These are phyloP conservation scores for Zygosaccharomyces bailii DNA, from an alignment of 805 yeast species.

Conservation along the genomic window DNA sequence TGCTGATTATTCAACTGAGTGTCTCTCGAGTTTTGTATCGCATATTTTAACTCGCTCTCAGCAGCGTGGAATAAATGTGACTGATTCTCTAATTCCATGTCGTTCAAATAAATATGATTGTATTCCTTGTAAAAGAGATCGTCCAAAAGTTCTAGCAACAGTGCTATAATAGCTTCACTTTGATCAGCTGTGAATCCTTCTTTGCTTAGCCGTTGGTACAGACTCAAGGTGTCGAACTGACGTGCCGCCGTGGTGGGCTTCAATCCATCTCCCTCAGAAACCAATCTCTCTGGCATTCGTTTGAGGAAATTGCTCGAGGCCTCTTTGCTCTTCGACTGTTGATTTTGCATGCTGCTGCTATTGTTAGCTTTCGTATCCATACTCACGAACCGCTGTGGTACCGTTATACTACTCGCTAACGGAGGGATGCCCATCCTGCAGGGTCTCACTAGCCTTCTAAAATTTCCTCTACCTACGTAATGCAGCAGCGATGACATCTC, in stretches of 20 bases:
- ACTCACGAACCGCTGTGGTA: slow-evolving; percentile 1
- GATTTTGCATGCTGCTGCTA: not conserved
- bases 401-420: not conserved
- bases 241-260: slow-evolving; percentile 32
- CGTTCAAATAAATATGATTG: slow-evolving; percentile 31
- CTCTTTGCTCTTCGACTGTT: not conserved
- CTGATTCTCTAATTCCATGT: slow-evolving; percentile 80
- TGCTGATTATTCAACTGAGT: slow-evolving; percentile 63
- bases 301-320: slow-evolving; percentile 22
- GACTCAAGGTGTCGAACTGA: slow-evolving; percentile 30
- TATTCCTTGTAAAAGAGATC: slow-evolving; percentile 45
- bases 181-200: slow-evolving; percentile 27
- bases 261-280: slow-evolving; percentile 29
- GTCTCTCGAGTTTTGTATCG: slow-evolving; percentile 69
- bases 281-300: slow-evolving; percentile 31
- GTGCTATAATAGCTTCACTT: slow-evolving; percentile 24
- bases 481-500: not conserved
- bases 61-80: slow-evolving; percentile 88
- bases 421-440: not conserved
- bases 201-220: slow-evolving; percentile 18
- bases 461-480: not conserved
- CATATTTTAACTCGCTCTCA: slow-evolving; percentile 78
- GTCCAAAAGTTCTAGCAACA: slow-evolving; percentile 38
- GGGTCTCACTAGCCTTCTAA: not conserved
- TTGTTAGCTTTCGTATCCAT: not conserved